phyloP scores from a whole-genome alignment of 1,139 yeast species.

The Taphrina populina region DNA sequence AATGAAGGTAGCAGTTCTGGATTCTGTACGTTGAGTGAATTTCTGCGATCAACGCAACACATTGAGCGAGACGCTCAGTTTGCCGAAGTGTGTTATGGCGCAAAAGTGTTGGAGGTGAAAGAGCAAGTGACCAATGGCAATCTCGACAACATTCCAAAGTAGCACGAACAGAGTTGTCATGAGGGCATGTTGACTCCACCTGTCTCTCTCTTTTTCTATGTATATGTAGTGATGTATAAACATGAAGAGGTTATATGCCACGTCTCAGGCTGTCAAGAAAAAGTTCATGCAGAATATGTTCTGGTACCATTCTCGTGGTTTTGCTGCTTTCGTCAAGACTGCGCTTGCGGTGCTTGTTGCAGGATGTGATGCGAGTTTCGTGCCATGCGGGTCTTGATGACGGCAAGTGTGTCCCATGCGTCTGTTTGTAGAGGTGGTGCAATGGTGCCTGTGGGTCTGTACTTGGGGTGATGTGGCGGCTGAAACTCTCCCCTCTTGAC shows the following conservation, averaged over 20 bases:
- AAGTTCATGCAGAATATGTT: no score
- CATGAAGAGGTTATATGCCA: no score
- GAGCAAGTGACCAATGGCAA: slow-evolving; percentile 10
- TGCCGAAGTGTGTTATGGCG: slow-evolving; percentile 7
- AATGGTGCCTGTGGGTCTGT: slow-evolving; percentile 18
- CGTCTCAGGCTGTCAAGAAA: no score
- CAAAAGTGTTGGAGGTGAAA: not conserved
- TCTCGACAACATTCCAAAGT: no score
- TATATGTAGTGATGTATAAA: no score
- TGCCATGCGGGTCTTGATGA: slow-evolving; percentile 36
- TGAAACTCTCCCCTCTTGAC: slow-evolving; percentile 22
- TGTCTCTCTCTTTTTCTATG: no score
- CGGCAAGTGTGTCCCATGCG: slow-evolving; percentile 1
- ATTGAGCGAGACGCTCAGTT: slow-evolving; percentile 5
- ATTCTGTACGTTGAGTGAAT: slow-evolving; percentile 3
- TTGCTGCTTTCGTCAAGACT: no score
- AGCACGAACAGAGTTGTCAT: no score
- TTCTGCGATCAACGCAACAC: not conserved
- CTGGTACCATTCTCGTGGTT: no score
- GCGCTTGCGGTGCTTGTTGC: no score
- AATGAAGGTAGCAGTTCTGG: slow-evolving; percentile 11
- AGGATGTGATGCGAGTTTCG: slow-evolving; percentile 23
- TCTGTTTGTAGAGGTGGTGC: slow-evolving; percentile 11
- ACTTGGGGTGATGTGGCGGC: slow-evolving; percentile 25
- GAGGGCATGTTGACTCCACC: no score